Percentiles rank a stretch among this genome's conserved stretches.
phyloP scores from a whole-genome alignment of 192 early-diverging fungal species.

The Blastocladiella britannica region DNA sequence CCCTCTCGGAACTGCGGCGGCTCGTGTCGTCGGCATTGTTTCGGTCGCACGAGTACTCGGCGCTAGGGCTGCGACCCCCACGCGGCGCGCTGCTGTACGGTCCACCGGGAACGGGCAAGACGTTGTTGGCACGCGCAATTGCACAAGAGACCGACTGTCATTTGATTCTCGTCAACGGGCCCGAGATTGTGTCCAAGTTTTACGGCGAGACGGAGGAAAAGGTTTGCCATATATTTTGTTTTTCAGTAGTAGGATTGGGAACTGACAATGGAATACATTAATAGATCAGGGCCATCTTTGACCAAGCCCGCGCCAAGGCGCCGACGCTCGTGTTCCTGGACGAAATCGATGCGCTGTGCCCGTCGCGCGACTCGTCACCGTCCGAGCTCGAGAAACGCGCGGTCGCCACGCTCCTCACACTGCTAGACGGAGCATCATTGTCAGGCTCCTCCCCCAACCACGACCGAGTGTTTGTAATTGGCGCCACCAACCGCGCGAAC shows the following conservation, averaged over 20 bases:
- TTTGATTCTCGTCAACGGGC: conserved; percentile 71
- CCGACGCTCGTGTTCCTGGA: conserved; percentile 85
- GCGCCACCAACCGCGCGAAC: conserved; percentile 81
- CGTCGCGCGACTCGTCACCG: conserved; percentile 55
- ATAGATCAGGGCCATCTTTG: conserved; percentile 56
- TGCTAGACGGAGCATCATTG: conserved; percentile 82
- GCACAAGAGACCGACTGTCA: conserved; percentile 49
- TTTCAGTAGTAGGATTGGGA: no score
- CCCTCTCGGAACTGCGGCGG: background rate
- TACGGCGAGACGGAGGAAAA: conserved; percentile 86
- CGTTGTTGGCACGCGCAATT: conserved; percentile 73
- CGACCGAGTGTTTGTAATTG: conserved; percentile 57
- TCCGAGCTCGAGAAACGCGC: conserved; percentile 74
- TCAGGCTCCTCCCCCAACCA: conserved; percentile 11
- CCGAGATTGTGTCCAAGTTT: conserved; percentile 72
- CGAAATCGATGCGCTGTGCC: conserved; percentile 82
- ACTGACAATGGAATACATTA: background rate
- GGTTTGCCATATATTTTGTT: conserved; percentile 13
- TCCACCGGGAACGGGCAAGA: conserved; percentile 92
- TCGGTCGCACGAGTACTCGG: background rate
- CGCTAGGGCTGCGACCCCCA: conserved; percentile 56
- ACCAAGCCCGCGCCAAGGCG: conserved; percentile 38
- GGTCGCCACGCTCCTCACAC: conserved; percentile 77
- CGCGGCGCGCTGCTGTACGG: conserved; percentile 76
- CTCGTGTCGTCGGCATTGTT: background rate